Conservation (phyloP, 2,329 filamentous ascomycete species). For the Corinectria fuckeliana region DNA sequence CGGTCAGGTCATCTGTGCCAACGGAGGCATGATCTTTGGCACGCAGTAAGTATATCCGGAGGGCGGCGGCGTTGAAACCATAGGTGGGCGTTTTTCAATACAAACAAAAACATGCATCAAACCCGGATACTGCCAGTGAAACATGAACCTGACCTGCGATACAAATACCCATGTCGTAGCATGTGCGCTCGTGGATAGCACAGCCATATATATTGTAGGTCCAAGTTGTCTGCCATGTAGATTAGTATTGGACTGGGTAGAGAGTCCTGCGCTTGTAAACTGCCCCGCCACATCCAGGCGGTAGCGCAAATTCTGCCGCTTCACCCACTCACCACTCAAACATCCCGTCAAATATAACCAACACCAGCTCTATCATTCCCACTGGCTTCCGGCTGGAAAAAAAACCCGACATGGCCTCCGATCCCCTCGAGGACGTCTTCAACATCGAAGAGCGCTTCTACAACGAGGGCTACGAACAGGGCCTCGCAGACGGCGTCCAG, state of each 20-base stretch:
- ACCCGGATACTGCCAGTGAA: background rate
- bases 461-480: slow-evolving; percentile 78
- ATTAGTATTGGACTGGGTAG: background rate
- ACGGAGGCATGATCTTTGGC: slow-evolving; percentile 40
- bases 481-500: slow-evolving; percentile 74
- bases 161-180: background rate
- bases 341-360: background rate
- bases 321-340: slow-evolving; percentile 17
- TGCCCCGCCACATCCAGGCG: slow-evolving; percentile 38
- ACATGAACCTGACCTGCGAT: background rate
- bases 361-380: background rate
- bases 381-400: slow-evolving; percentile 16
- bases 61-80: slow-evolving; percentile 22
- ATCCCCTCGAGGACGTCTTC: slow-evolving; percentile 64
- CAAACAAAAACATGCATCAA: slow-evolving; percentile 5
- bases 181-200: background rate
- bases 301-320: slow-evolving; percentile 40
- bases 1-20: slow-evolving; percentile 39
- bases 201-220: background rate
- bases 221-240: background rate
- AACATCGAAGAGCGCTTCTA: slow-evolving; percentile 76
- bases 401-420: slow-evolving; percentile 43
- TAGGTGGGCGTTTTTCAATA: slow-evolving; percentile 20
- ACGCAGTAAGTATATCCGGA: slow-evolving; percentile 32
- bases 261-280: background rate